Conservation (phyloP, 2,329 filamentous ascomycete species). For the Gnomoniopsis smithogilvyi region DNA sequence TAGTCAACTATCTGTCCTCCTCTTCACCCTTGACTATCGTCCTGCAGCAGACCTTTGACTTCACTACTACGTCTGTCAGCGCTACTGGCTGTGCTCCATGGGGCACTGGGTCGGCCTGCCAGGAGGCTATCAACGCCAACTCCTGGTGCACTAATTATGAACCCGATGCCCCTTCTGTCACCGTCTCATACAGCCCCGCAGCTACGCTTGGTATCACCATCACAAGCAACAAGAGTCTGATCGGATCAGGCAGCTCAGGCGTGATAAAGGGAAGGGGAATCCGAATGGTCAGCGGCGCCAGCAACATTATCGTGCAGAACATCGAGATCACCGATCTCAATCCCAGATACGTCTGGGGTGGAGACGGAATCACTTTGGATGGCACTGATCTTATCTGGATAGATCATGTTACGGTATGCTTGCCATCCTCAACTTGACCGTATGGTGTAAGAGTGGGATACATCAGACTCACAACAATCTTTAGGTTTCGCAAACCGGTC, state of each 20-base stretch:
- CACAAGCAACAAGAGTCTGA: constrained; percentile 54
- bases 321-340: constrained; percentile 54
- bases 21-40: constrained; percentile 38
- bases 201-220: constrained; percentile 49
- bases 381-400: constrained; percentile 44
- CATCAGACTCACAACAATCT: not conserved
- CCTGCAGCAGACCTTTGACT: constrained; percentile 54
- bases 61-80: constrained; percentile 46
- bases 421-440: not conserved
- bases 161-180: constrained; percentile 42
- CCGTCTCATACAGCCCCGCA: constrained; percentile 48
- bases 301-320: constrained; percentile 61
- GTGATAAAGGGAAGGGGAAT: constrained; percentile 57
- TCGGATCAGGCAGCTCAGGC: constrained; percentile 50
- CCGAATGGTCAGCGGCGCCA: constrained; percentile 42
- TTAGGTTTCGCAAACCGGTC: constrained; percentile 47
- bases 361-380: constrained; percentile 54
- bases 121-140: constrained; percentile 59
- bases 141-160: constrained; percentile 59
- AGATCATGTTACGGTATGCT: constrained; percentile 40
- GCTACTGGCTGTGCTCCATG: constrained; percentile 56
- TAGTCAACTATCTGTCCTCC: constrained; percentile 36
- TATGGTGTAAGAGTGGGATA: not conserved
- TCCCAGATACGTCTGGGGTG: constrained; percentile 57
- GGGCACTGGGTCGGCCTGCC: constrained; percentile 51